Conservation (phyloP, 371 early-diverging fungal species). For the Smittium culicis region DNA sequence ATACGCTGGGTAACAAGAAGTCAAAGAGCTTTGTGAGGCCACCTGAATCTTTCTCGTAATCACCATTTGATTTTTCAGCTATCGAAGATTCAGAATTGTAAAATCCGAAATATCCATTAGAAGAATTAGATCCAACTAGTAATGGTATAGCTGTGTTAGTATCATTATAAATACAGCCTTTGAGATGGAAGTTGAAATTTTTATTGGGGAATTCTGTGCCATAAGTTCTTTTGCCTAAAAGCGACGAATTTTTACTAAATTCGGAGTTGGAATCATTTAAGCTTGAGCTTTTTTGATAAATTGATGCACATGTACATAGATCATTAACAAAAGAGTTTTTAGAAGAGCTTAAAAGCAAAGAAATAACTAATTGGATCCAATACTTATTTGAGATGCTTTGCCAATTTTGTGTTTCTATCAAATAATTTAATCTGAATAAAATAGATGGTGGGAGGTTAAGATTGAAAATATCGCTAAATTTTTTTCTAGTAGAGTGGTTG, state of each 20-base stretch:
- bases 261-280: background rate
- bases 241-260: background rate
- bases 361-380: constrained; percentile 85
- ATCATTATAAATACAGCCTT: background rate
- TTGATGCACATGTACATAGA: background rate
- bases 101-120: background rate
- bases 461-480: constrained; percentile 71
- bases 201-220: background rate
- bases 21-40: background rate
- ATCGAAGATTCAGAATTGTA: background rate
- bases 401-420: constrained; percentile 92
- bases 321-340: background rate
- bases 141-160: background rate
- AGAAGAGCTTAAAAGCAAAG: constrained; percentile 61
- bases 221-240: background rate
- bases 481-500: constrained; percentile 58
- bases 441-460: constrained; percentile 52
- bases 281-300: background rate
- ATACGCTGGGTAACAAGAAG: background rate
- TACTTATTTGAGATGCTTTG: constrained; percentile 67
- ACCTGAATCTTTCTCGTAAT: too few relatives aligned
- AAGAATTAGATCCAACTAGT: background rate
- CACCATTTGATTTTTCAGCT: background rate
- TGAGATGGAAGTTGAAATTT: background rate
- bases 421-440: constrained; percentile 64